Conservation (phyloP, 345 rosid species). For the Chamaenerion angustifolium region DNA sequence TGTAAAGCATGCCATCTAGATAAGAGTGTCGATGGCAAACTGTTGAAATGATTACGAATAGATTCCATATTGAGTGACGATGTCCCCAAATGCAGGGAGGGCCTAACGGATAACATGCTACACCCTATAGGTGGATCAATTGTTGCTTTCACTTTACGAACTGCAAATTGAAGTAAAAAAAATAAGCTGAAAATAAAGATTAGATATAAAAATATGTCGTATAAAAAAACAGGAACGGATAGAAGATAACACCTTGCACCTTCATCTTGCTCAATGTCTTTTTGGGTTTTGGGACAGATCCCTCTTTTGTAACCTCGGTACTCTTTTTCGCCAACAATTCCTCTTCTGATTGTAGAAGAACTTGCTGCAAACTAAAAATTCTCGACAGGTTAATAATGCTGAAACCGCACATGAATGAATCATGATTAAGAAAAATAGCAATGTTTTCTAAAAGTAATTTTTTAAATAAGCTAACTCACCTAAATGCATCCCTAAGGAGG, state of each 20-base stretch:
- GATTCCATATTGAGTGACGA: slow-evolving; percentile 44
- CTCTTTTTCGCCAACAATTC: slow-evolving; percentile 57
- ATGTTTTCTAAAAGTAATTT: too few species aligned
- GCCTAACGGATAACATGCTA: slow-evolving; percentile 52
- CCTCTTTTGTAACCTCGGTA: slow-evolving; percentile 48
- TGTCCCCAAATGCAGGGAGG: slow-evolving; percentile 49
- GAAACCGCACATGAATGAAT: too few species aligned
- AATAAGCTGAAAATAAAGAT: too few species aligned
- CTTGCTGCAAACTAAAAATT: slow-evolving; percentile 44
- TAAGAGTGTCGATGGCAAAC: slow-evolving; percentile 36
- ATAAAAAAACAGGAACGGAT: background rate
- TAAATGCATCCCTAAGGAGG: slow-evolving; percentile 67
- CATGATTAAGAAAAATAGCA: too few species aligned
- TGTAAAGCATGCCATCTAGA: slow-evolving; percentile 66
- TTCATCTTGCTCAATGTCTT: slow-evolving; percentile 80
- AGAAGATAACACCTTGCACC: slow-evolving; percentile 61
- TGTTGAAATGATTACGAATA: slow-evolving; percentile 47
- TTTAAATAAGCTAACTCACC: slow-evolving; percentile 29
- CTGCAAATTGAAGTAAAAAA: slow-evolving; percentile 29
- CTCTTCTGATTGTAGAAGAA: slow-evolving; percentile 92
- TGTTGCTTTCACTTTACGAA: slow-evolving; percentile 67
- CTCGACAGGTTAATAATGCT: too few species aligned
- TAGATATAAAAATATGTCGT: slow-evolving; percentile 3
- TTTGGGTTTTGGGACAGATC: slow-evolving; percentile 58
- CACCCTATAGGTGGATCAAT: slow-evolving; percentile 78